phyloP scores from a whole-genome alignment of 192 early-diverging fungal species.

The Bifiguratus adelaidae region DNA sequence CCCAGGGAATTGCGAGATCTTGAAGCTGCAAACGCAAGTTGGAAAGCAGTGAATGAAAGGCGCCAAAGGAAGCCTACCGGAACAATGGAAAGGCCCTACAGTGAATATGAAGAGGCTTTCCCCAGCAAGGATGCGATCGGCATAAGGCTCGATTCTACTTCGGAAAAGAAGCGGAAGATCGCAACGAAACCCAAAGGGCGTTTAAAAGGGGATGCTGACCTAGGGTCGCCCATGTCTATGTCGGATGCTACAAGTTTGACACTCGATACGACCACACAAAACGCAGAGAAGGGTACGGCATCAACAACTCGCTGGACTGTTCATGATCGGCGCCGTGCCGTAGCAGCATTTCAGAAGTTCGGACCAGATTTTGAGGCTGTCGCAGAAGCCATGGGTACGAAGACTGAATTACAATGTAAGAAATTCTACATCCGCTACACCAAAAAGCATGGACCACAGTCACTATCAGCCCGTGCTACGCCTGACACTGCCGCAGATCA shows the following conservation, averaged over 20 bases:
- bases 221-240: too few species aligned
- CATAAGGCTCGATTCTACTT: background rate
- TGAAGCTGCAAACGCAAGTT: constrained; percentile 24
- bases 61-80: background rate
- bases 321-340: constrained; percentile 45
- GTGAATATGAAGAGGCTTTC: background rate
- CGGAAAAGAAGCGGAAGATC: background rate
- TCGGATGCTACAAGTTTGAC: constrained; percentile 12
- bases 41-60: constrained; percentile 19
- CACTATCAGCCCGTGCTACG: background rate
- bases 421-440: constrained; percentile 72
- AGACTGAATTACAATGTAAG: constrained; percentile 67
- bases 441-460: constrained; percentile 48
- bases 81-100: constrained; percentile 7
- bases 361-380: constrained; percentile 67
- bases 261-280: constrained; percentile 13
- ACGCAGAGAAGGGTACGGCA: too few species aligned
- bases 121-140: constrained; percentile 3
- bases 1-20: constrained; percentile 31
- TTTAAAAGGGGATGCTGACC: too few species aligned
- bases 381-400: constrained; percentile 57
- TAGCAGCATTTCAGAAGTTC: constrained; percentile 50
- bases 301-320: constrained; percentile 38
- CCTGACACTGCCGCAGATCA: background rate
- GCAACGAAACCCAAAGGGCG: too few species aligned